phyloP scores from a whole-genome alignment of 805 yeast genomes.

The Cyberlindnera amylophila region DNA sequence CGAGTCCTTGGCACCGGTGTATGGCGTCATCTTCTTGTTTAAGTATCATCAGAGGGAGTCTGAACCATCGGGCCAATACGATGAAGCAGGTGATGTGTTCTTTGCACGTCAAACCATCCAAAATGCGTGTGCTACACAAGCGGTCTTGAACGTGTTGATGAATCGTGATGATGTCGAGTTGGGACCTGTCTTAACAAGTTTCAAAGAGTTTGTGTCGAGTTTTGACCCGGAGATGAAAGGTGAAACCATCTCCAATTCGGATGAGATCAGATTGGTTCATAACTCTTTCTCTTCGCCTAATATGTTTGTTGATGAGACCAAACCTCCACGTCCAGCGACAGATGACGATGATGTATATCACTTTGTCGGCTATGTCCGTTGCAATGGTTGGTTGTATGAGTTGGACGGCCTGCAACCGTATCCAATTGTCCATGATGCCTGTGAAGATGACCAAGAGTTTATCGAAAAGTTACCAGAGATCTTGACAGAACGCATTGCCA shows the following conservation, averaged over 20 bases:
- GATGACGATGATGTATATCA: slow-evolving; percentile 55
- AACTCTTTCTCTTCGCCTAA: slow-evolving; percentile 59
- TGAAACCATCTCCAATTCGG: slow-evolving; percentile 58
- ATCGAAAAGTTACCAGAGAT: slow-evolving; percentile 40
- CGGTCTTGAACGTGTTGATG: slow-evolving; percentile 54
- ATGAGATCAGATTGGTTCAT: slow-evolving; percentile 50
- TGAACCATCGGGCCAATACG: no score
- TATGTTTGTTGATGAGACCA: slow-evolving; percentile 43
- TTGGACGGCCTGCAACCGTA: slow-evolving; percentile 56
- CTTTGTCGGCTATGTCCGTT: slow-evolving; percentile 50
- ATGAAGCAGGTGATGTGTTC: slow-evolving; percentile 37
- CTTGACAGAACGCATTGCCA: slow-evolving; percentile 44
- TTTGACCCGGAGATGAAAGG: slow-evolving; percentile 59
- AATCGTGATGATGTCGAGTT: slow-evolving; percentile 40
- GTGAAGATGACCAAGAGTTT: slow-evolving; percentile 39
- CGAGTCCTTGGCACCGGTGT: slow-evolving; percentile 36
- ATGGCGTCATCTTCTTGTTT: slow-evolving; percentile 62
- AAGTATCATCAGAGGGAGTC: slow-evolving; percentile 49
- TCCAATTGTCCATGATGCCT: slow-evolving; percentile 52
- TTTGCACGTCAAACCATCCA: slow-evolving; percentile 63
- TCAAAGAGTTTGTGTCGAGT: slow-evolving; percentile 45
- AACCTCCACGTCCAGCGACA: slow-evolving; percentile 20
- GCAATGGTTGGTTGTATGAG: slow-evolving; percentile 47
- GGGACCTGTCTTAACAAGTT: slow-evolving; percentile 45
- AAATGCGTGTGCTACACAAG: slow-evolving; percentile 75